Base-by-base conservation (phyloP, 257 asterid species). In the Solanum chmielewskii region DNA sequence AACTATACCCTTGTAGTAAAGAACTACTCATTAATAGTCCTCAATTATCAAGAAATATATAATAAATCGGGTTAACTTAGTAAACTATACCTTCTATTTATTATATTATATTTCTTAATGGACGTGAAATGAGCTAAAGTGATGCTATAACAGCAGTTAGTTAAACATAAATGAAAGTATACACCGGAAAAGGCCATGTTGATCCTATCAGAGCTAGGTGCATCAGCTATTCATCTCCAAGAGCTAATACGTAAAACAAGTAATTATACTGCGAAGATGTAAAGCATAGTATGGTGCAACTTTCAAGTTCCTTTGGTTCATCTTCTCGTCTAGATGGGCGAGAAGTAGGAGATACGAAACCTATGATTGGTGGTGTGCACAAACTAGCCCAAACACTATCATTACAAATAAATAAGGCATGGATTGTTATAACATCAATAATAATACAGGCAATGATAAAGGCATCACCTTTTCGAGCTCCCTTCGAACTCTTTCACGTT, bases 381-480 rank as follows among this genome's bases (percentile, higher is more conserved):
- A 78, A 78, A 25, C 39, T 78, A 2, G n/a, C 2, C 41, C 25
- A 1, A 27, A 2, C 66, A 1, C 39, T 35, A 47, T 35, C 27
- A 47, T 8, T 27, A 78, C 47, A 45, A 45, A 69, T 16, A 25
- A 31, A 18, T 16, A 47, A 80, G 39, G 39, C 20, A 47, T 47
- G 68, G 44, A 47, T 29, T 45, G 68, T 47, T 18, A 29, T 10
- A 16, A 29, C 69, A 78, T 78, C 84, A 44, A 78, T 45, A 15
- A 42, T 45, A 27, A 4, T 25, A 47, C 13, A 41, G 59, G 59
- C 23, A 76, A n/a, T 41, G 59, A 6, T 75, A 73, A 73, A 41
- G 16, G 29, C 12, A 18, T 47, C 44, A 94, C 99, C 98, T 94
- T 96, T 91, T 96, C 95, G 15, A 96, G 95, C 88, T 97, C 99